phyloP scores from a whole-genome alignment of 2,329 filamentous ascomycete genomes.

The Fusarium denticulatum region DNA sequence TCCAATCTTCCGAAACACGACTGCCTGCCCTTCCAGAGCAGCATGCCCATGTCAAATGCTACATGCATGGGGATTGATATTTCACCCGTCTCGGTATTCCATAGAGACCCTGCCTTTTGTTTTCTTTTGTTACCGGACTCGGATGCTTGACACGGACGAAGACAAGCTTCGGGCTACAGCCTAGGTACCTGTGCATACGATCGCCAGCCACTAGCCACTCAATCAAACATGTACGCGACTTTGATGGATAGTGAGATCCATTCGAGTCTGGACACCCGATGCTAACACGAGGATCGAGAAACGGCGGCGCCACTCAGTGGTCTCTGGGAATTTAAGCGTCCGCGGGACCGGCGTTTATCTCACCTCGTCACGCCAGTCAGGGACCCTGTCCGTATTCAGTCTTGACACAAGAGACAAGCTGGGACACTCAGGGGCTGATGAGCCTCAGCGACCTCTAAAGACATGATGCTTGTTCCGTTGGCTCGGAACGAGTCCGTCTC shows the following conservation, averaged over 20 bases:
- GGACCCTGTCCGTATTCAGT: slow-evolving; percentile 6
- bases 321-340: not conserved
- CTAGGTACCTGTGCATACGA: not conserved
- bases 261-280: not conserved
- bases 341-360: slow-evolving; percentile 26
- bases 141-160: slow-evolving; percentile 7
- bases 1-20: slow-evolving; percentile 41
- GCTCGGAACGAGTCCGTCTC: slow-evolving; percentile 13
- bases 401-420: slow-evolving; percentile 2
- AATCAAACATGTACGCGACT: not conserved
- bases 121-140: not conserved
- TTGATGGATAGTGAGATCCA: not conserved
- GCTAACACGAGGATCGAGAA: not conserved
- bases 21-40: slow-evolving; percentile 31
- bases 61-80: slow-evolving; percentile 12
- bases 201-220: slow-evolving; percentile 8
- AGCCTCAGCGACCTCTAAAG: slow-evolving; percentile 19
- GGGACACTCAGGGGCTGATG: slow-evolving; percentile 23
- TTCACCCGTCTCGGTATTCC: slow-evolving; percentile 26
- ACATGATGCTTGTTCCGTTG: slow-evolving; percentile 12
- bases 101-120: slow-evolving; percentile 28
- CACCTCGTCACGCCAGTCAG: slow-evolving; percentile 27
- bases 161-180: slow-evolving; percentile 16
- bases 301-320: not conserved
- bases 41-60: slow-evolving; percentile 16